Evolutionary conservation across 148 eudicot genomes (phyloP), one percentile per base, ranked within the genome.

Genomic region (Vaccinium vitisidaea): DNA sequence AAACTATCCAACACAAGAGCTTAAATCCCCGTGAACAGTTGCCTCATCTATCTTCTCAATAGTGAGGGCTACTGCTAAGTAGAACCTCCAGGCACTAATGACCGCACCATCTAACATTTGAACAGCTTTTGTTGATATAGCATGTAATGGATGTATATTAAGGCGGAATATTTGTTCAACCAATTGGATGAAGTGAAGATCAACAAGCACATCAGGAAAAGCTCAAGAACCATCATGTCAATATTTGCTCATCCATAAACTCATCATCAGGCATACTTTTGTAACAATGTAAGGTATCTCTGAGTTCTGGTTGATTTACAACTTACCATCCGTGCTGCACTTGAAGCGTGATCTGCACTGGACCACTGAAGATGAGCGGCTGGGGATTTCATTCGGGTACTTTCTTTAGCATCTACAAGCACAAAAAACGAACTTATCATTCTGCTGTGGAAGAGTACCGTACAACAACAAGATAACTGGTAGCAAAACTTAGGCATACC

Each of bases 241-340:
- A 73, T 56, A 53, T 18, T 83, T 36, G 50, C 5, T 58, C 71
- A 49, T 39, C 82, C 14, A 46, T 78, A 32, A 21, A 48, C 36
- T 36, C 25, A 49, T 30, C 16, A 84, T 63, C 27, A 30, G 18
- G 75, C 61, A 52, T 79, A 49, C 52, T 49, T 39, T 53, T 30
- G 77, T 54, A 76, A 59, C 52, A 86, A 53, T 53, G 71, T 14
- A 18, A 1, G 80, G 85, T 59, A 43, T 82, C 65, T 58, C 70
- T 54, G 39, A 77, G 77, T 84, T 86, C 32, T 77, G 43, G 80
- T 27, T 77, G 74, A 67, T 49, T 82, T 79, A 30, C 75, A 86
- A 23, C 76, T 89, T 95, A 96, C 99, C 93, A 84, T 91, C 67
- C 84, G 86, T 9, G 75, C 89, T 84, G 81, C 87, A 83, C 86